Base-by-base conservation (phyloP, 768 basidiomycete species). In the Lactifluus hygrophoroides region DNA sequence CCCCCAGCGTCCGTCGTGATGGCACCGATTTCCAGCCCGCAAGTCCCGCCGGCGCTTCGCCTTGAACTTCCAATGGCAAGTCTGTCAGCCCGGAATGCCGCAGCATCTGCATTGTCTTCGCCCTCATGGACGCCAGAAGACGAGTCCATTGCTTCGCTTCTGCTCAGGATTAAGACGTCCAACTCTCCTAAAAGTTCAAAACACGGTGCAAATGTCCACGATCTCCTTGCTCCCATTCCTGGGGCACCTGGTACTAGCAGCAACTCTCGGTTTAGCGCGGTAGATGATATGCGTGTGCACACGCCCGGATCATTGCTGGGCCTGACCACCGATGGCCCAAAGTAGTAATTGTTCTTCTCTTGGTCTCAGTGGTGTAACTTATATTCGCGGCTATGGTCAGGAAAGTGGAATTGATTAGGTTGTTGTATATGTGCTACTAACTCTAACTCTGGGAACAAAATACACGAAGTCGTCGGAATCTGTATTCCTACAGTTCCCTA, bases 41-140 rank as follows among this genome's bases (percentile, higher is more conserved):
- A 58, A 47, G 47, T 63, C 27, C 63, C 63, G 6, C 63, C 63
- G 3, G 27, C 61, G 13, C 61, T 64, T 54, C 51, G 51, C n/a
- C 61, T 64, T 16, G 63, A 64, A 25, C 61, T 64, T 30, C 61
- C 57, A 13, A 51, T 57, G 21, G 56, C 62, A 5, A 61, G 51
- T 34, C 17, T 56, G 32, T 30, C 51, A 13, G 2, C 38, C 30
- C 49, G 50, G 30, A 46, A 27, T 32, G 2, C 11, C 7, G 32
- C 50, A 4, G 1, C 28, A 38, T 25, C 53, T 3, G 7, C 50
- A 25, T 35, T 50, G 6, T 28, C 56, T 11, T 63, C 63, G 21
- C 61, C 61, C 7, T 47, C 63, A 23, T 64, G 63, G 63, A 62
- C 63, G 28, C 61, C 61, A 3, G 63, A 64, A 46, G 63, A 64